Evolutionary conservation across 176 grass and related monocot genomes (phyloP), one percentile per base, ranked within the genome.

Genomic region (Tillandsia fasciculata): DNA sequence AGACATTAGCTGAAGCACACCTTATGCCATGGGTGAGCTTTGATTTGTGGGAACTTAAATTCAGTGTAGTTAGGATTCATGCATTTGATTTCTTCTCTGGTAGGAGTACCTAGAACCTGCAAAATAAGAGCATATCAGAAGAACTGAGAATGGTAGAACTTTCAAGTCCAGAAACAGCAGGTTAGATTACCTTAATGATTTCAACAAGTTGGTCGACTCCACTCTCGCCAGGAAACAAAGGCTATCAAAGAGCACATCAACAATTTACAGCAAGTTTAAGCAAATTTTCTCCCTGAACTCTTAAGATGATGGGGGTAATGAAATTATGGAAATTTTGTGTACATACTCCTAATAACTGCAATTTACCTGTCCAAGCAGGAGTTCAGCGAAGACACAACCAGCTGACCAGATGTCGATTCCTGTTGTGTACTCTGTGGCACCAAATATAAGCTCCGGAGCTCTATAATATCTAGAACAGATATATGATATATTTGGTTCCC

Each of bases 381-480:
- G 87, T 71, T 96, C 91, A 82, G 91, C 91, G 78, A 96, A 76
- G 78, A 96, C 84, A 63, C 87, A 96, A 52, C 91, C 91, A 77
- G 91, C 81, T 70, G 91, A 96, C 91, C 91, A 96, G 69, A 90
- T 80, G 13, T 96, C 91, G 76, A 96, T 96, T 72, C 87, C 91
- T 57, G 82, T 87, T 63, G 91, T 90, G 64, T 96, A 96, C 65
- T 96, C 87, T 0, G 91, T 85, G 50, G 91, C 91, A 67, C 91
- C 91, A 80, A 96, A 96, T 77, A 96, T 96, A 65, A 90, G 84
- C 67, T 96, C 91, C 66, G 91, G 91, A 67, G 91, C 91, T 90
- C 91, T 83, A 61, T 96, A 96, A 51, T 90, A 96, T 82, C 91
- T 85, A 49, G 91, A 96, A 72, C 91, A 96, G 52, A 96, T 96